These are phyloP conservation scores for Zygoascus hellenicus DNA, from an alignment of 1,139 yeast genomes.

Conservation along the genomic window DNA sequence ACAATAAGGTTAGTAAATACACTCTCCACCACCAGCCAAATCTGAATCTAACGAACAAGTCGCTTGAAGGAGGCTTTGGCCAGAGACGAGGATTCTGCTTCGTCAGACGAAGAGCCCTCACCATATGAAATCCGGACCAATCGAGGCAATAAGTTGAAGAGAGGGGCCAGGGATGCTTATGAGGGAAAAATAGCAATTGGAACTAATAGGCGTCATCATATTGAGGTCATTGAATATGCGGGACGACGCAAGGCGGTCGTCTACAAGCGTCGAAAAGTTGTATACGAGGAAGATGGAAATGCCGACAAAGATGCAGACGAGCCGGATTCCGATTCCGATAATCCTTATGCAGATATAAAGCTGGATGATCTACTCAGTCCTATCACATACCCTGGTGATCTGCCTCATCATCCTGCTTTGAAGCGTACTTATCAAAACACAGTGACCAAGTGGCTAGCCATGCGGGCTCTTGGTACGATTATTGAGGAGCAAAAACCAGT, in stretches of 20 bases:
- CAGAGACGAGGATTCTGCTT: slow-evolving; percentile 19
- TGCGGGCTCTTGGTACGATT: slow-evolving; percentile 67
- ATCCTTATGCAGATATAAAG: slow-evolving; percentile 39
- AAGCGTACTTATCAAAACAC: slow-evolving; percentile 56
- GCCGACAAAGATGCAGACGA: slow-evolving; percentile 24
- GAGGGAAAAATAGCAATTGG: slow-evolving; percentile 37
- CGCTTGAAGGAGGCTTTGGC: slow-evolving; percentile 20
- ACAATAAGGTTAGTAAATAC: slow-evolving; percentile 11
- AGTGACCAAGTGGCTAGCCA: slow-evolving; percentile 51
- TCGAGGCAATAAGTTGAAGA: slow-evolving; percentile 55
- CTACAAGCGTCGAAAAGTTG: slow-evolving; percentile 24
- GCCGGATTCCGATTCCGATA: slow-evolving; percentile 31
- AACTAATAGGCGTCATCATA: slow-evolving; percentile 22
- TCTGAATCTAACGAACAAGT: slow-evolving; percentile 5
- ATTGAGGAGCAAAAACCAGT: slow-evolving; percentile 76
- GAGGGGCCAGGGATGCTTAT: slow-evolving; percentile 40
- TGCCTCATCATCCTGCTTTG: slow-evolving; percentile 65
- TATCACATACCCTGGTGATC: slow-evolving; percentile 71
- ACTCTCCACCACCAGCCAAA: too few species aligned
- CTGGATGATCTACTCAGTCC: slow-evolving; percentile 65
- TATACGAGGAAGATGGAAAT: slow-evolving; percentile 17
- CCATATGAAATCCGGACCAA: slow-evolving; percentile 37
- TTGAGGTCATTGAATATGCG: slow-evolving; percentile 33
- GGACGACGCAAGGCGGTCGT: slow-evolving; percentile 34
- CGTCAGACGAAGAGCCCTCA: slow-evolving; percentile 23